Evolutionary conservation across 1,284 basidiomycete genomes (phyloP).

Genomic region (Meira miltonrushii): DNA sequence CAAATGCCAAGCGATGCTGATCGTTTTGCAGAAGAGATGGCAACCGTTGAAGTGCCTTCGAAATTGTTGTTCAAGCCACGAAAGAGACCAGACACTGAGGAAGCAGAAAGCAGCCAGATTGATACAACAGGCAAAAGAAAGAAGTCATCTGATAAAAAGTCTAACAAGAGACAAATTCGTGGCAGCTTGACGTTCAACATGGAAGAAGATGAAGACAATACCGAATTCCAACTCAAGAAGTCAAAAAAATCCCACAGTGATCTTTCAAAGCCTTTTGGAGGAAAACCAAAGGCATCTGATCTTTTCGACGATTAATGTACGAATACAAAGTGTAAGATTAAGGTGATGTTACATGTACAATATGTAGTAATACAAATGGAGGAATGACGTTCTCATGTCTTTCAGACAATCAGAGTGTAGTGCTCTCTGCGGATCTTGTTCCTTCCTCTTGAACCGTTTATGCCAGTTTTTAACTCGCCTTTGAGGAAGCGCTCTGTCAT

Average conservation of each 20-base stretch:
- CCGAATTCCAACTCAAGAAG: not conserved
- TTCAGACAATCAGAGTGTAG: too few species aligned
- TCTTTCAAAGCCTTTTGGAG: too few species aligned
- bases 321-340: not conserved
- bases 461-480: too few species aligned
- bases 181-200: slow-evolving; percentile 10
- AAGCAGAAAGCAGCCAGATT: not conserved
- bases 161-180: slow-evolving; percentile 1
- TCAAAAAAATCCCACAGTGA: too few species aligned
- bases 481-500: too few species aligned
- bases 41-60: slow-evolving; percentile 59
- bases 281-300: not conserved
- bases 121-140: slow-evolving; percentile 6
- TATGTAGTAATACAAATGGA: too few species aligned
- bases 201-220: slow-evolving; percentile 11
- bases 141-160: slow-evolving; percentile 5
- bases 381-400: too few species aligned
- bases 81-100: not conserved
- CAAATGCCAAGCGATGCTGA: slow-evolving; percentile 75
- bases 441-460: too few species aligned
- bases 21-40: slow-evolving; percentile 77
- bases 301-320: not conserved
- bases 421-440: too few species aligned
- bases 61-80: not conserved
- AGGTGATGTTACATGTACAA: not conserved